A percentile compares a stretch with the other conserved stretches of the same genome.
Evolutionary conservation across 208 protist species (phyloP).

Genomic region (Endotrypanum monterogeii): DNA sequence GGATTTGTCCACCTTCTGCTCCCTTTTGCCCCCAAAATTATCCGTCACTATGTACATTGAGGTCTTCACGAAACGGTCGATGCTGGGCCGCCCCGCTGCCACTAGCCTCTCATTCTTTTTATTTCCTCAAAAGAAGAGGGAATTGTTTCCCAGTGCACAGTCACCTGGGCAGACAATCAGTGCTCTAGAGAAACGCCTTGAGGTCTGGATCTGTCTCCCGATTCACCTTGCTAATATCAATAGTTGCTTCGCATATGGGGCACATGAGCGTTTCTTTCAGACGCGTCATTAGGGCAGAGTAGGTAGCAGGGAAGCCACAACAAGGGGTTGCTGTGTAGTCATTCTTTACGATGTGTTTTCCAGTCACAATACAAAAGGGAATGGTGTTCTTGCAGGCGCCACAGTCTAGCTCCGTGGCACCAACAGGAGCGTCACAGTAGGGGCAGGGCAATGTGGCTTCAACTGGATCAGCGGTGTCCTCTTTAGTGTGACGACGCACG

Average conservation of each 20-base stretch:
- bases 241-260: conserved; percentile 82
- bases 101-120: neutral
- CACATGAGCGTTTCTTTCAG: conserved; percentile 67
- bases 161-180: neutral
- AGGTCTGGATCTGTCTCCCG: conserved; percentile 69
- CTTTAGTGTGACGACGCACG: conserved; percentile 89
- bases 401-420: conserved; percentile 94
- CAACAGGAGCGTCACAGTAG: conserved; percentile 89
- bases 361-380: conserved; percentile 96
- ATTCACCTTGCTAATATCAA: conserved; percentile 83
- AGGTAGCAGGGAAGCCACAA: conserved; percentile 92
- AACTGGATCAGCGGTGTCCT: conserved; percentile 69
- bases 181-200: conserved; percentile 41
- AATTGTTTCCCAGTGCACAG: neutral
- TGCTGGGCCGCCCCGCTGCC: too few species aligned
- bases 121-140: too few species aligned
- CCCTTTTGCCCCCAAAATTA: neutral
- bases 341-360: conserved; percentile 87
- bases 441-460: conserved; percentile 92
- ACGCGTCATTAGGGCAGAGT: conserved; percentile 70
- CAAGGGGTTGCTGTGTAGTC: conserved; percentile 91
- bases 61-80: too few species aligned
- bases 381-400: conserved; percentile 94
- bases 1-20: neutral
- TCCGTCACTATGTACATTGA: conserved; percentile 1